Percentiles rank a stretch among this genome's conserved stretches.
phyloP scores from a whole-genome alignment of 2,329 filamentous ascomycete species.

The Pseudogymnoascus sp. region DNA sequence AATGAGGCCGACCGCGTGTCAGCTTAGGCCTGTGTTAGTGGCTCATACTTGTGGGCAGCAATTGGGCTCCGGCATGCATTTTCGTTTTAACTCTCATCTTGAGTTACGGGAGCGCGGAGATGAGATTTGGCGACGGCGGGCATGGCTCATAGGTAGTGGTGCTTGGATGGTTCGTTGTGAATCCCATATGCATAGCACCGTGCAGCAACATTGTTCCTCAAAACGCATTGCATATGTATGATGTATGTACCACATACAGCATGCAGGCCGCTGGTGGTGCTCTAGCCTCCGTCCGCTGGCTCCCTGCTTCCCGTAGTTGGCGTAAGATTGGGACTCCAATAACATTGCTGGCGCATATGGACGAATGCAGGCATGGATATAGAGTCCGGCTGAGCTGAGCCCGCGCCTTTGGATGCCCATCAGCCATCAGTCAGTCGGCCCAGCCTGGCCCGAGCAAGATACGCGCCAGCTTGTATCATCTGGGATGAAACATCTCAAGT shows the following conservation, averaged over 20 bases:
- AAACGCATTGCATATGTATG: conserved; percentile 1
- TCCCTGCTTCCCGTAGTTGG: conserved; percentile 4
- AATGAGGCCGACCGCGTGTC: conserved; percentile 4
- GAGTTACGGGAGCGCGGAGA: background rate
- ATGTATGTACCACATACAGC: conserved; percentile 1
- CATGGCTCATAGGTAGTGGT: background rate
- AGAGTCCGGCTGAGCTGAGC: background rate
- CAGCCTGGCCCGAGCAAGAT: conserved; percentile 1
- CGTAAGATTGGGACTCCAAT: background rate
- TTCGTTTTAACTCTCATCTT: background rate
- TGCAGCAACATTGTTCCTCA: background rate
- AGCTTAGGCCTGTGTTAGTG: background rate
- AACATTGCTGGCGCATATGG: background rate
- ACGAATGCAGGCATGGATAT: background rate
- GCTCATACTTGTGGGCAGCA: background rate
- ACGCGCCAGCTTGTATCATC: background rate
- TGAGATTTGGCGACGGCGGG: background rate
- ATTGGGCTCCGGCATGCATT: background rate
- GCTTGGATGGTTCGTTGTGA: conserved; percentile 6
- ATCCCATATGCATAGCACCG: background rate
- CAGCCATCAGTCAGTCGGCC: background rate
- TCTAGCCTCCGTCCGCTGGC: background rate
- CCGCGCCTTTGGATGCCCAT: background rate
- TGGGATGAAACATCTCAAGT: background rate
- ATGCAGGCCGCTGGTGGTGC: background rate